These are phyloP conservation scores for Nakazawaea wickerhamii DNA, from an alignment of 805 yeast species.

Conservation along the genomic window DNA sequence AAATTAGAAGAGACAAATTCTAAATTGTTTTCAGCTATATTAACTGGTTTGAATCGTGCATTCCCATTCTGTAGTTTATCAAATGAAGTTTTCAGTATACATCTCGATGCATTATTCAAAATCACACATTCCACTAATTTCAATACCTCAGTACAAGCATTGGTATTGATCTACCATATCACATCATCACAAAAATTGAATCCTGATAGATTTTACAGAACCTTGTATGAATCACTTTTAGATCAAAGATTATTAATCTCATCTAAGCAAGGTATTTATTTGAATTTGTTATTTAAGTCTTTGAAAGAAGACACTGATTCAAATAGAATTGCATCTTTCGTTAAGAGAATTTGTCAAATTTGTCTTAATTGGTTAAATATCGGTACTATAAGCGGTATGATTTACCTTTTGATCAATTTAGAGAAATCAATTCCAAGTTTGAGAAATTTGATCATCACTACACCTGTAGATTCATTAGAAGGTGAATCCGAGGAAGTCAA, in stretches of 20 bases:
- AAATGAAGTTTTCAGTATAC: conserved; percentile 62
- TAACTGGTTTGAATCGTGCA: conserved; percentile 94
- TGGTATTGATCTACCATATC: conserved; percentile 79
- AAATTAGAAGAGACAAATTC: conserved; percentile 74
- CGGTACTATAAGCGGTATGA: conserved; percentile 84
- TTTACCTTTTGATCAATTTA: conserved; percentile 66
- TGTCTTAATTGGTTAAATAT: conserved; percentile 82
- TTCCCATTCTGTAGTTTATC: conserved; percentile 85
- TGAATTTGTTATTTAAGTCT: conserved; percentile 81
- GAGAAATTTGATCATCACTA: conserved; percentile 52
- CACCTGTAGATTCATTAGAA: conserved; percentile 44
- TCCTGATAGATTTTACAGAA: conserved; percentile 71
- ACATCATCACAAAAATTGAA: conserved; percentile 52
- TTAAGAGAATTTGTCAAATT: conserved; percentile 82
- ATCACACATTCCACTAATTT: conserved; percentile 93
- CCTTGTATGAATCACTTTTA: conserved; percentile 82
- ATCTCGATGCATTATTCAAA: conserved; percentile 77
- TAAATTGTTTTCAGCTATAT: conserved; percentile 79
- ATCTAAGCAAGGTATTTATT: conserved; percentile 87
- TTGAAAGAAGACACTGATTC: conserved; percentile 62
- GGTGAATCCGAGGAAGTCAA: conserved; percentile 24
- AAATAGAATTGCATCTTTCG: conserved; percentile 78
- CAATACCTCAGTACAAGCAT: conserved; percentile 90
- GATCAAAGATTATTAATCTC: conserved; percentile 82
- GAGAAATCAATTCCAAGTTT: conserved; percentile 60